Base-by-base conservation (phyloP, 768 basidiomycete species). In the Flagelloscypha sp. region DNA sequence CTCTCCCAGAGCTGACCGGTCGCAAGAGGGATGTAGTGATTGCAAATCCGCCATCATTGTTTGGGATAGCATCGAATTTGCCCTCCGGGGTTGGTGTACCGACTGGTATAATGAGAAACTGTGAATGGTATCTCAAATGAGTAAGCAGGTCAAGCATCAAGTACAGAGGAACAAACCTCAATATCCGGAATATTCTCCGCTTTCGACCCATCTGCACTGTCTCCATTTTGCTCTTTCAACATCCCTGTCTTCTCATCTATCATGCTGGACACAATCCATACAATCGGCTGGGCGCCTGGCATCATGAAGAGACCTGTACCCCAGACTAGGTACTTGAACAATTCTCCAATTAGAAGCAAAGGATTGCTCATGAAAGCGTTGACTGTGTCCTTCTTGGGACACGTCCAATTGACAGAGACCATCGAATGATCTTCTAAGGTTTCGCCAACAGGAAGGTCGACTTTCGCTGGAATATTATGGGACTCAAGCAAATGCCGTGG, bases 141-240 rank as follows among this genome's bases (percentile, higher is more conserved):
- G n/a, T n/a, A n/a, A n/a, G n/a, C n/a, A n/a, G n/a, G n/a, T n/a
- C n/a, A n/a, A n/a, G n/a, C n/a, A 21, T 37, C 41, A 16, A 27
- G 19, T 6, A 55, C 40, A 9, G 45, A 43, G 50, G 54, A n/a
- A n/a, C n/a, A n/a, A n/a, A 66, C 54, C 39, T 66, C 65, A 33
- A 66, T 51, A 41, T 68, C 65, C 1, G 66, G 61, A 11, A 58
- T 36, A 17, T 50, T 52, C 13, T 35, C 28, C 7, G 51, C 41
- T 12, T 47, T 41, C 13, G 29, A 27, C 8, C 41, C 39, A 33
- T 61, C 47, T 4, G 39, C 33, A 10, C 41, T 47, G 21, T 25
- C 41, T 20, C 39, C 35, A 27, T 24, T 34, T 13, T 35, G 41
- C 16, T 36, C 36, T n/a, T n/a, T n/a, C n/a, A n/a, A n/a, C n/a